Evolutionary conservation across 257 asterid species (phyloP).

Genomic region (Ligustrum vulgare): DNA sequence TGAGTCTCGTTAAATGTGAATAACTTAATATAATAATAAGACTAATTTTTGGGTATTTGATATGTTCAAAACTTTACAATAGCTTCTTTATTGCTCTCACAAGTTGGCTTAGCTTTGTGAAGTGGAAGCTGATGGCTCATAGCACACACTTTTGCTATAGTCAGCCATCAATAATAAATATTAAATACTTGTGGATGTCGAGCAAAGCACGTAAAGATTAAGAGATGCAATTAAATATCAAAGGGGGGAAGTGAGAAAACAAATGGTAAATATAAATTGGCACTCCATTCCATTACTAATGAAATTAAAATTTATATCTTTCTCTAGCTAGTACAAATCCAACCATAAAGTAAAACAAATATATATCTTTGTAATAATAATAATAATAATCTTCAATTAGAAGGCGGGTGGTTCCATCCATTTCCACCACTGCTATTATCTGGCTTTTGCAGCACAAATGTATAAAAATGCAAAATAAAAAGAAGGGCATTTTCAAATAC

Average conservation of each 20-base stretch:
- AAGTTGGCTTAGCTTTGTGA: too few species aligned
- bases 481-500: constrained; percentile 16
- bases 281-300: constrained; percentile 36
- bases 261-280: background rate
- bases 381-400: constrained; percentile 21
- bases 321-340: constrained; percentile 26
- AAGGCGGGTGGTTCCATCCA: constrained; percentile 40
- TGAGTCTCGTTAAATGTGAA: too few species aligned
- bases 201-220: too few species aligned
- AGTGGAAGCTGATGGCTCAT: too few species aligned
- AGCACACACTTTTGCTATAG: too few species aligned
- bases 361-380: constrained; percentile 6
- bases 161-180: too few species aligned
- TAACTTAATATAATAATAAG: too few species aligned
- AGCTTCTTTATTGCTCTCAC: too few species aligned
- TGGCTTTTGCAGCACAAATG: constrained; percentile 17
- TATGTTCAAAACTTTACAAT: too few species aligned
- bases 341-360: background rate
- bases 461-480: background rate
- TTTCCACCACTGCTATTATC: constrained; percentile 51
- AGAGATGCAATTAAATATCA: too few species aligned
- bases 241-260: background rate
- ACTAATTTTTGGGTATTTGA: too few species aligned
- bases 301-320: constrained; percentile 32
- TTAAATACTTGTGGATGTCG: too few species aligned